These are phyloP conservation scores for Colletotrichum liriopes DNA, from an alignment of 2,329 filamentous ascomycete genomes.

Conservation along the genomic window DNA sequence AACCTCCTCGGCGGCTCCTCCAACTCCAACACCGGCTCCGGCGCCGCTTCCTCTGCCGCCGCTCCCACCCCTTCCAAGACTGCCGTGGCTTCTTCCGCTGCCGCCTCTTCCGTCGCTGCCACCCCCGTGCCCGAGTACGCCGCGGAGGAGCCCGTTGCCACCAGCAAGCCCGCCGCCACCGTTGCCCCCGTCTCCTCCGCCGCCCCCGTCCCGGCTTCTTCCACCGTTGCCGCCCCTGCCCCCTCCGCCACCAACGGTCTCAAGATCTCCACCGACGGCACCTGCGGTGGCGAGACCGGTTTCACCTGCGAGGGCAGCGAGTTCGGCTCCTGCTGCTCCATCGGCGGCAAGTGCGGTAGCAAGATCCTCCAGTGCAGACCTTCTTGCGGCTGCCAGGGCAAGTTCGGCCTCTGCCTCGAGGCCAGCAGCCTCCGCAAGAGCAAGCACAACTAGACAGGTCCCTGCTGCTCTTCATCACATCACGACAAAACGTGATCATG, in stretches of 20 bases:
- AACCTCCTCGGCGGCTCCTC: slow-evolving; percentile 32
- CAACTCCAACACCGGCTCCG: neutral
- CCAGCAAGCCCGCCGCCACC: slow-evolving; percentile 1
- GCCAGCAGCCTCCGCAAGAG: slow-evolving; percentile 20
- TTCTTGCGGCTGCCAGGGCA: slow-evolving; percentile 53
- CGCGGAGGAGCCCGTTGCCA: slow-evolving; percentile 18
- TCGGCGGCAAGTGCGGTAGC: slow-evolving; percentile 56
- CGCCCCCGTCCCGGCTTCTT: slow-evolving; percentile 3
- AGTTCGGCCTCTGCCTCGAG: slow-evolving; percentile 54
- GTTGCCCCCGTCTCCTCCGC: neutral
- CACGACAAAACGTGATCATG: slow-evolving; percentile 18
- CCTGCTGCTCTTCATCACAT: slow-evolving; percentile 9
- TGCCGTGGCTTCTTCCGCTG: slow-evolving; percentile 6
- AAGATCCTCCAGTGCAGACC: slow-evolving; percentile 53
- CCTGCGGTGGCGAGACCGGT: slow-evolving; percentile 57
- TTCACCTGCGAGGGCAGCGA: slow-evolving; percentile 59
- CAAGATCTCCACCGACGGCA: slow-evolving; percentile 57
- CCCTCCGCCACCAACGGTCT: slow-evolving; percentile 32
- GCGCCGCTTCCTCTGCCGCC: slow-evolving; percentile 6
- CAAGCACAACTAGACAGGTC: slow-evolving; percentile 5
- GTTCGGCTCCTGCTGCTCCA: slow-evolving; percentile 62
- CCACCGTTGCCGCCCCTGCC: slow-evolving; percentile 14
- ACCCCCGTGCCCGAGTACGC: slow-evolving; percentile 15
- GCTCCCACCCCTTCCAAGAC: slow-evolving; percentile 18
- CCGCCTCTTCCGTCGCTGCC: slow-evolving; percentile 9